Percentiles rank a stretch among this genome's conserved stretches.
These are phyloP conservation scores for Cenococcum geophilum DNA, from an alignment of 495 filamentous ascomycete species.

Conservation along the genomic window DNA sequence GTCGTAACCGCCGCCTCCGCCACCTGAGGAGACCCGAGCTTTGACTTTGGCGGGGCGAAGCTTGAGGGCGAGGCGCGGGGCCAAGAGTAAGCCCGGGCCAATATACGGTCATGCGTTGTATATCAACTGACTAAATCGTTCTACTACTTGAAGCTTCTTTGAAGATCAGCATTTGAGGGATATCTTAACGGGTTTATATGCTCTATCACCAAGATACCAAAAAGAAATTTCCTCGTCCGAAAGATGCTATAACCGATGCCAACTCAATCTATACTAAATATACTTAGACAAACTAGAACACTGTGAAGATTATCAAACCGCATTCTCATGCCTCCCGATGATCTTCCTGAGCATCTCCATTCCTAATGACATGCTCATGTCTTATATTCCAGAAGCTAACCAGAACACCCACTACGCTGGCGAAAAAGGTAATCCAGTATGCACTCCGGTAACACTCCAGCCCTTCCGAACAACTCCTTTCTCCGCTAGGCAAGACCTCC, in stretches of 20 bases:
- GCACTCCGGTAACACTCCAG: constrained; percentile 73
- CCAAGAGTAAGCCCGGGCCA: background rate
- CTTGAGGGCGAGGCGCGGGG: background rate
- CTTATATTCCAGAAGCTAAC: constrained; percentile 73
- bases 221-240: background rate
- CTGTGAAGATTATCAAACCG: background rate
- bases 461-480: constrained; percentile 70
- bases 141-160: too few relatives aligned
- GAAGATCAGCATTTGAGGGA: too few relatives aligned
- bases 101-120: too few relatives aligned
- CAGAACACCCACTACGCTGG: constrained; percentile 61
- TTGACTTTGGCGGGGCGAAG: background rate
- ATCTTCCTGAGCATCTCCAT: constrained; percentile 17
- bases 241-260: background rate
- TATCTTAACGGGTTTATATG: too few relatives aligned
- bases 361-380: constrained; percentile 49
- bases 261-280: background rate
- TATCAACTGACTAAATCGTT: too few relatives aligned
- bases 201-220: too few relatives aligned
- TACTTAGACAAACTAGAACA: background rate
- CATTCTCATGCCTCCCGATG: constrained; percentile 22
- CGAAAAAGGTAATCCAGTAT: constrained; percentile 75
- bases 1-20: constrained; percentile 16
- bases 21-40: constrained; percentile 6
- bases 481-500: constrained; percentile 58